A percentile compares a stretch with the other conserved stretches of the same genome.
Evolutionary conservation across 371 early-diverging fungal species (phyloP).

Genomic region (Ecytonucleospora hepatopenaei): DNA sequence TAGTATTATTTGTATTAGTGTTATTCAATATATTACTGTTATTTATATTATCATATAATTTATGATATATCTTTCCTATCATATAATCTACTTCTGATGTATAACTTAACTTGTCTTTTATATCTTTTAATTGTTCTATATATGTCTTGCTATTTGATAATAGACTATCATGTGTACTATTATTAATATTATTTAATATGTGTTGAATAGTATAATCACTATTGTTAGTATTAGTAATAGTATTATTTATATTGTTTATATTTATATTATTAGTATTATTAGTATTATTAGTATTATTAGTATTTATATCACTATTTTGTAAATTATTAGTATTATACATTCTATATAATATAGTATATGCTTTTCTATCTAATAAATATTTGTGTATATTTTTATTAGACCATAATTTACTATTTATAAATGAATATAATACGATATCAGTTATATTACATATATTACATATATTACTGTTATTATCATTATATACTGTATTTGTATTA

Average conservation of each 20-base stretch:
- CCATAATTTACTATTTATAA: too few species aligned
- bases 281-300: not conserved
- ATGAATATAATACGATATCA: too few species aligned
- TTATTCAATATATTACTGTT: too few species aligned
- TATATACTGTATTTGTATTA: not conserved
- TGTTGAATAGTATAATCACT: not conserved
- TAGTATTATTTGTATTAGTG: too few species aligned
- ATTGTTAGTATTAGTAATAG: too few species aligned
- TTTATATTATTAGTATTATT: slow-evolving; percentile 24
- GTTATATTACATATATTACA: too few species aligned
- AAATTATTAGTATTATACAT: slow-evolving; percentile 1
- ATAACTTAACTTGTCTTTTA: not conserved
- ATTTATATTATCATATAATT: too few species aligned
- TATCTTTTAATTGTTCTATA: slow-evolving; percentile 5
- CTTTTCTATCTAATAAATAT: too few species aligned
- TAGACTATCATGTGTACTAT: slow-evolving; percentile 18
- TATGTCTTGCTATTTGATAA: slow-evolving; percentile 2
- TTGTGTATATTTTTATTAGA: too few species aligned
- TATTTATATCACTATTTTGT: slow-evolving; percentile 17
- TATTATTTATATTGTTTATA: too few species aligned
- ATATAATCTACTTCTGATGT: slow-evolving; percentile 29
- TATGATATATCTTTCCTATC: slow-evolving; percentile 36
- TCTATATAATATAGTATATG: slow-evolving; percentile 26
- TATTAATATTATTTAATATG: slow-evolving; percentile 5
- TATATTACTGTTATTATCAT: too few species aligned